phyloP scores from a whole-genome alignment of 163 green algal species.

The Scenedesmus sp. region DNA sequence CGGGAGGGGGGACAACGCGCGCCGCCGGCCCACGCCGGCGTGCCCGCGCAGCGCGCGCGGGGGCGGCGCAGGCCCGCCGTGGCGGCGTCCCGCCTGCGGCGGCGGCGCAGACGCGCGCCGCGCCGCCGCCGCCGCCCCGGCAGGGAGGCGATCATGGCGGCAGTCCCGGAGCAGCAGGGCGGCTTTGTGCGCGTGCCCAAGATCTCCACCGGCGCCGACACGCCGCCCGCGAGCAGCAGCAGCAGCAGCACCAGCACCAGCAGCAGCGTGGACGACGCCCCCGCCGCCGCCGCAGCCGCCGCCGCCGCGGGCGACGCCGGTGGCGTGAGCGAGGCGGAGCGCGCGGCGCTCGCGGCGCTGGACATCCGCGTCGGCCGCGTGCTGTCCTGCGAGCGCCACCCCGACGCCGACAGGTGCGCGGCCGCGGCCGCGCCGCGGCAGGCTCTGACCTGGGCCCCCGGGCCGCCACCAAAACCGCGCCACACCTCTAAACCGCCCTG shows the following conservation, averaged over 20 bases:
- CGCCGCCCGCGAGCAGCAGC: neutral
- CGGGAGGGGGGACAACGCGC: too few relatives aligned
- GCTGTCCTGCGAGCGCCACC: slow-evolving; percentile 76
- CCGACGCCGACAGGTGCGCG: slow-evolving; percentile 80
- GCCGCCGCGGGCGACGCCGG: neutral
- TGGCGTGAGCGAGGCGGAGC: slow-evolving; percentile 28
- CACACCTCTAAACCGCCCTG: neutral
- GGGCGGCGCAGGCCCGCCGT: too few relatives aligned
- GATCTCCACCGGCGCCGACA: slow-evolving; percentile 56
- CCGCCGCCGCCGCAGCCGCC: neutral
- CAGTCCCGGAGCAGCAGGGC: slow-evolving; percentile 58
- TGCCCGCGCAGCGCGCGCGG: too few relatives aligned
- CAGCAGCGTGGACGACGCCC: slow-evolving; percentile 2
- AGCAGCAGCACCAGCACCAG: slow-evolving; percentile 29
- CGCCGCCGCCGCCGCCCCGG: too few relatives aligned
- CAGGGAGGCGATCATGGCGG: slow-evolving; percentile 51
- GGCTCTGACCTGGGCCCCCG: too few relatives aligned
- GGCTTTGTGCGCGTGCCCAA: slow-evolving; percentile 69
- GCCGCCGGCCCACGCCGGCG: too few relatives aligned
- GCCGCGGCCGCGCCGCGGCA: neutral
- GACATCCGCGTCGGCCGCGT: slow-evolving; percentile 92
- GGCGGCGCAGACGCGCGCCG: too few relatives aligned
- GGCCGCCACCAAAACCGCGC: neutral
- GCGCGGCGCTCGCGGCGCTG: slow-evolving; percentile 78
- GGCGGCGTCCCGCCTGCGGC: too few relatives aligned